Conservation (phyloP, 345 rosid species). For the Leavenworthia alabamica region DNA sequence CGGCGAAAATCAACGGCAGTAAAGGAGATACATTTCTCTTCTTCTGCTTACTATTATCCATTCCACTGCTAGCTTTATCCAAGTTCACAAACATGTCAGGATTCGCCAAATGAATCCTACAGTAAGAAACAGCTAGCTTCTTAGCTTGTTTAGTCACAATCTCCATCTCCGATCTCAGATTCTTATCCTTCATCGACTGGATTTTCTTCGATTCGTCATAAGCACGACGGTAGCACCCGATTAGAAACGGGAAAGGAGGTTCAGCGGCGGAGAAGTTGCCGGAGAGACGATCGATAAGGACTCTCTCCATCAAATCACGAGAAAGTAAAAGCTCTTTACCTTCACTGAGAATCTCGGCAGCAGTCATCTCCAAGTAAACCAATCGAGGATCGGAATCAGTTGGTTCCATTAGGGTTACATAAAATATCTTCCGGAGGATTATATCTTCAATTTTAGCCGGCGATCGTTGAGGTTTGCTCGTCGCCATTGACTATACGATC, state of each 20-base stretch:
- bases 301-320: constrained; percentile 72
- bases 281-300: constrained; percentile 75
- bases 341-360: constrained; percentile 95
- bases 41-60: constrained; percentile 3
- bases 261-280: constrained; percentile 58
- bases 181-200: constrained; percentile 71
- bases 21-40: constrained; percentile 49
- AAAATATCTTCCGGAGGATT: constrained; percentile 73
- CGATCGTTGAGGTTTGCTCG: constrained; percentile 56
- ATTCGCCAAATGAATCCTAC: constrained; percentile 66
- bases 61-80: constrained; percentile 11
- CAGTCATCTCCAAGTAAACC: constrained; percentile 70
- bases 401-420: constrained; percentile 50
- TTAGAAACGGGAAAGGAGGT: constrained; percentile 55
- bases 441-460: constrained; percentile 80
- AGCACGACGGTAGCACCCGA: constrained; percentile 75
- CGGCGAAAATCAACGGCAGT: constrained; percentile 59
- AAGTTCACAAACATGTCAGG: constrained; percentile 51
- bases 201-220: constrained; percentile 77
- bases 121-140: constrained; percentile 68
- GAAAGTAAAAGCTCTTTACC: constrained; percentile 57
- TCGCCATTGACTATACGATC: constrained; percentile 39
- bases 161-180: constrained; percentile 62
- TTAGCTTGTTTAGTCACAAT: constrained; percentile 49
- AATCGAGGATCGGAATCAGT: constrained; percentile 41